Base-by-base conservation (phyloP, 225 moss, liverwort and hornwort genomes). In the Bryoerythrophyllum caledonicum region DNA sequence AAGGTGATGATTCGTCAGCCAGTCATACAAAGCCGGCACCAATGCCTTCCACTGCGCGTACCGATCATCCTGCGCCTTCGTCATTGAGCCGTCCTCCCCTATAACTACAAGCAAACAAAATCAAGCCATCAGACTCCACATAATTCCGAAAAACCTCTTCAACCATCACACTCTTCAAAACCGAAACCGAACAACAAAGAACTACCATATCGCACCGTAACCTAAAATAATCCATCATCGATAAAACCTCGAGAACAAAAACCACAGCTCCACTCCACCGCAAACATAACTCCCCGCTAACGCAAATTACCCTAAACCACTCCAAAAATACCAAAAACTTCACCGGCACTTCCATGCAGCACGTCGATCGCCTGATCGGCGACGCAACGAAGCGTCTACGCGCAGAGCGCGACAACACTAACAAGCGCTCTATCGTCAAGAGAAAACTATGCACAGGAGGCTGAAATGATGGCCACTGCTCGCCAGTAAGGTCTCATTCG, bases 1-100 rank as follows among this genome's bases (percentile, higher is more conserved):
- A 17, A 96, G 92, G 69, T 89, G 92, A 82, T 96, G 94, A 78
- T 96, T 91, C 9, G 96, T 91, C 11, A 96, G 88, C 96, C 96
- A 96, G 72, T 96, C 96, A 77, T 96, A 96, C 54, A 96, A 83
- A 56, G 90, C 82, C 41, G 96, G 96, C 66, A 96, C 91, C 63
- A 96, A 80, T 12, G 91, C 86, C 76, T 96, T 96, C 96, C 96
- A 96, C 56, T 85, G 92, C 19, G 84, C 65, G 67, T 96, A 89
- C 53, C 84, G 81, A 74, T 94, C 88, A 52, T 87, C 86, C 46
- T 60, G 51, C 24, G 68, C 71, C 65, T 71, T 82, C 74, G 75
- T 86, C 88, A 86, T 88, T 17, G 52, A 28, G 59, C 24, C 38
- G 66, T 40, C 74, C 37, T 54, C 68, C 30, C 51, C 65, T 37